These are phyloP conservation scores for Datura wrightii DNA, from an alignment of 257 asterid genomes.

Conservation along the genomic window DNA sequence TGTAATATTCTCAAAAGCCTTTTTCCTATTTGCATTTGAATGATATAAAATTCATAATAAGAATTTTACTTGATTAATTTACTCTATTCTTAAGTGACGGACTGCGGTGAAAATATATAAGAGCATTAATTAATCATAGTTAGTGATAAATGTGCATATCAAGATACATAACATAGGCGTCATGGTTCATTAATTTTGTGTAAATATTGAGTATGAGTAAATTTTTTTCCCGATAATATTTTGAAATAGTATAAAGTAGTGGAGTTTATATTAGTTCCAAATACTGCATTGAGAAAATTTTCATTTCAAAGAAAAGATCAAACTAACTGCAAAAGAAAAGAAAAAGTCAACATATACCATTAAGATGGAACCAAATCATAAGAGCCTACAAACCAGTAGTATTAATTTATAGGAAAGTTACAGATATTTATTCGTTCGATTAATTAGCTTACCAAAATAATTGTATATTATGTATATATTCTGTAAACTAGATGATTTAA, in stretches of 20 bases:
- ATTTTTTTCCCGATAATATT: not conserved
- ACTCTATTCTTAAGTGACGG: too few relatives aligned
- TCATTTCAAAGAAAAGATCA: not conserved
- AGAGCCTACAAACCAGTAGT: not conserved
- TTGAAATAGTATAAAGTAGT: conserved; percentile 3
- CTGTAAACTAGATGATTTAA: not conserved
- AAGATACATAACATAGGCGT: not conserved
- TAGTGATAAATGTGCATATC: not conserved
- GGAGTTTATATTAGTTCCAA: not conserved
- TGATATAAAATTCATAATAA: not conserved
- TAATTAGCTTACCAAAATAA: not conserved
- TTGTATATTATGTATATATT: not conserved
- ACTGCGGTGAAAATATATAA: too few relatives aligned
- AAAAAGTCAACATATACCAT: not conserved
- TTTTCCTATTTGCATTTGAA: not conserved
- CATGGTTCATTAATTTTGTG: not conserved
- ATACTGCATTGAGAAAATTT: not conserved
- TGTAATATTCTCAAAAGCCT: not conserved
- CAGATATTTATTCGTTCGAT: not conserved
- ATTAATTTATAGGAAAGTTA: not conserved
- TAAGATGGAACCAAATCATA: not conserved
- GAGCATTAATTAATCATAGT: not conserved
- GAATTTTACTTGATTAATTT: not conserved
- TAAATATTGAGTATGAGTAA: not conserved
- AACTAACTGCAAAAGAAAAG: too few relatives aligned